Evolutionary conservation across 225 moss, liverwort and hornwort genomes (phyloP), one percentile per base, ranked within the genome.

Genomic region (Asterella californica): DNA sequence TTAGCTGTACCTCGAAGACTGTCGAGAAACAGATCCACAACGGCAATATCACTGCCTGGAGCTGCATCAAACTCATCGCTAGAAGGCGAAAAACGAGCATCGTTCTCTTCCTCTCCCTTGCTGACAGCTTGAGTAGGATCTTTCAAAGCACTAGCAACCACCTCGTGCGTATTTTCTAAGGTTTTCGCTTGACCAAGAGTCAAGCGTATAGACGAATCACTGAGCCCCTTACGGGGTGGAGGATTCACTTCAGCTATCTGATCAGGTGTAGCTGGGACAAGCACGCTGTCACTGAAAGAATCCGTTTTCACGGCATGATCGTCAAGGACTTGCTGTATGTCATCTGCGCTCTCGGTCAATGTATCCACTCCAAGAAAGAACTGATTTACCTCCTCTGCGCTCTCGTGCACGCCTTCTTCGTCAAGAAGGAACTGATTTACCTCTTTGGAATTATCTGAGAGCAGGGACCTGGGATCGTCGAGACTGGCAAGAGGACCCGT

Each of bases 211-310:
- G 52, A 18, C 15, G 74, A 33, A 19, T 49, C 59, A 24, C 36
- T 59, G 24, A 25, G 34, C 36, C 59, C 75, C 59, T 76, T 76
- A 18, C 37, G 75, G 24, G 37, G 32, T 76, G 75, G 55, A 36
- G 37, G 52, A 32, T 38, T 76, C 59, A 76, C 25, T 76, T 76
- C 81, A 29, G 33, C 70, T 70, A 67, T 78, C 66, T 65, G 83
- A 83, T 86, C 83, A 74, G 86, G 68, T 22, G 80, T 86, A 78
- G 75, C 46, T 64, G 77, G 63, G 50, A 65, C 75, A 70, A 68
- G 70, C 75, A 71, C 78, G 62, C 75, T 69, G 18, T 74, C 74
- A 30, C 17, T 32, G 53, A 48, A 53, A 10, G 83, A 81, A 76
- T 86, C 83, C 78, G 71, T 80, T 54, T 30, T 9, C 50, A 74